These are phyloP conservation scores for Trichoderma polysporum DNA, from an alignment of 2,329 filamentous ascomycete species.

Conservation along the genomic window DNA sequence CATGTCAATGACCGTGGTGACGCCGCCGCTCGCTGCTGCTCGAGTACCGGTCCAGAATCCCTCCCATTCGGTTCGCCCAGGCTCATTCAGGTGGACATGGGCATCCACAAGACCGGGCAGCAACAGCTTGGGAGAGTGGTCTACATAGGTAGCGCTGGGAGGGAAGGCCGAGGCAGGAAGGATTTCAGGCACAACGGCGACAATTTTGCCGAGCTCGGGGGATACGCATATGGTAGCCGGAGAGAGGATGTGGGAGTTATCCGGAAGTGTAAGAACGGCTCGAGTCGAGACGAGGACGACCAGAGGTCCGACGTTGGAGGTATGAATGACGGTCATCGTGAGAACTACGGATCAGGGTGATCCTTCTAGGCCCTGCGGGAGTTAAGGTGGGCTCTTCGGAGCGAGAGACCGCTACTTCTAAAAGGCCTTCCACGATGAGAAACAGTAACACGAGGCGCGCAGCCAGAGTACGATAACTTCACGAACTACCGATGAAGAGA, in stretches of 20 bases:
- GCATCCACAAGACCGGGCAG: slow-evolving; percentile 93
- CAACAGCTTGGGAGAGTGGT: slow-evolving; percentile 82
- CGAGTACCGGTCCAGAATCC: slow-evolving; percentile 94
- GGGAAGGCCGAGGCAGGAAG: slow-evolving; percentile 77
- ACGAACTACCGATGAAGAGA: background rate
- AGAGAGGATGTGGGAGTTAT: slow-evolving; percentile 62
- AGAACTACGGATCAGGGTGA: background rate
- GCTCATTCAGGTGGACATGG: slow-evolving; percentile 96
- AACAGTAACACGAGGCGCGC: background rate
- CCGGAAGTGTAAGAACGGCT: slow-evolving; percentile 72
- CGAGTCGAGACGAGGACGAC: slow-evolving; percentile 81
- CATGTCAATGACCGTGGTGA: slow-evolving; percentile 98
- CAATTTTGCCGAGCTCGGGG: slow-evolving; percentile 77
- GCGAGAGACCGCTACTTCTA: slow-evolving; percentile 6
- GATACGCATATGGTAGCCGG: slow-evolving; percentile 84
- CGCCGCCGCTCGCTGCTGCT: slow-evolving; percentile 90
- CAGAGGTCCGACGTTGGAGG: slow-evolving; percentile 43
- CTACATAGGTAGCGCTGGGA: slow-evolving; percentile 67
- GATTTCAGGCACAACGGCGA: slow-evolving; percentile 69
- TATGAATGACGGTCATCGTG: slow-evolving; percentile 35
- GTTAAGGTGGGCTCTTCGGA: background rate
- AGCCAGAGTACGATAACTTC: slow-evolving; percentile 4
- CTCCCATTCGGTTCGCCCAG: slow-evolving; percentile 96
- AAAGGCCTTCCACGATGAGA: background rate
- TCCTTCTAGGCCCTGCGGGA: background rate